Conservation (phyloP, 768 basidiomycete species). For the Pulveroboletus ravenelii region DNA sequence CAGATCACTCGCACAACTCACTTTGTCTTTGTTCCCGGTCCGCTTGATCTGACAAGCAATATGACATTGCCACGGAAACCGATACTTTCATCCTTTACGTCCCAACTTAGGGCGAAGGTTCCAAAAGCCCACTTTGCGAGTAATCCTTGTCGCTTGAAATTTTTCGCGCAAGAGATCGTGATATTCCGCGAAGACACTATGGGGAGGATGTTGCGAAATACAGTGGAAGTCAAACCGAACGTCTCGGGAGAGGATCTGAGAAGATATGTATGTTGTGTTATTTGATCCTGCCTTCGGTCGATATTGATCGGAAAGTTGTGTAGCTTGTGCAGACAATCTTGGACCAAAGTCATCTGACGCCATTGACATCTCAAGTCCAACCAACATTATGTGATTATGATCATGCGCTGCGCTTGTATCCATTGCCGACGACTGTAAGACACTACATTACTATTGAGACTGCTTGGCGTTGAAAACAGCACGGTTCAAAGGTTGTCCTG, state of each 20-base stretch:
- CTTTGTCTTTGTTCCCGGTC: conserved; percentile 94
- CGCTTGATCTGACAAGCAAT: conserved; percentile 81
- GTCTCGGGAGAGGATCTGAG: conserved; percentile 77
- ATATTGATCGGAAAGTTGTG: not conserved
- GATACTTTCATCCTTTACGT: conserved; percentile 69
- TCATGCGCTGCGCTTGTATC: conserved; percentile 88
- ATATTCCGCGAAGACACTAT: conserved; percentile 90
- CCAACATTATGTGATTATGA: conserved; percentile 88
- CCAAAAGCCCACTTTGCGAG: conserved; percentile 80
- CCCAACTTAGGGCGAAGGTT: conserved; percentile 64
- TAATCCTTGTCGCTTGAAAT: conserved; percentile 93
- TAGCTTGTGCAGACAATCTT: conserved; percentile 95
- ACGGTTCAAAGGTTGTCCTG: conserved; percentile 62
- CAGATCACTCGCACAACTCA: conserved; percentile 72
- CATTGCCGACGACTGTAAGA: conserved; percentile 85
- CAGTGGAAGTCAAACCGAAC: conserved; percentile 82
- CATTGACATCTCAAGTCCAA: conserved; percentile 78
- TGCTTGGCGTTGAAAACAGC: conserved; percentile 4
- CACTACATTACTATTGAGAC: not conserved
- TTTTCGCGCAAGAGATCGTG: conserved; percentile 94
- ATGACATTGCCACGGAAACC: conserved; percentile 77
- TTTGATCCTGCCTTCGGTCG: not conserved
- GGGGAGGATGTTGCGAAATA: conserved; percentile 89
- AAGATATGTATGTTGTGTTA: conserved; percentile 64
- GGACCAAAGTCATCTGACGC: conserved; percentile 93